phyloP scores from a whole-genome alignment of 1,139 yeast species.

The Suzukiozyma palmioleophila region DNA sequence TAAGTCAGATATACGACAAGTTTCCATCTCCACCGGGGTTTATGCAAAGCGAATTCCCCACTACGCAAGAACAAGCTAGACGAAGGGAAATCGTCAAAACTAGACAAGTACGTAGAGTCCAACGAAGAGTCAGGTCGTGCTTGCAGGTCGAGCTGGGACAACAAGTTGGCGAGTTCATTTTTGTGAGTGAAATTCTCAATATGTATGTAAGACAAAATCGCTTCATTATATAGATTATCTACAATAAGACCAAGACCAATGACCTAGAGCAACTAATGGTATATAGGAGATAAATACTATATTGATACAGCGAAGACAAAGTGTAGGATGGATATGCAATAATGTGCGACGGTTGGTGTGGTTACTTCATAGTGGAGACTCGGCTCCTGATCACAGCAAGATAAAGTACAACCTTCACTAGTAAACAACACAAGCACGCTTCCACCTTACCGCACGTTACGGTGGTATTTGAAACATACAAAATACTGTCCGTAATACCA shows the following conservation, averaged over 20 bases:
- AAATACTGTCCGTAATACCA: no score
- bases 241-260: background rate
- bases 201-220: constrained; percentile 11
- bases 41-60: constrained; percentile 59
- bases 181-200: constrained; percentile 14
- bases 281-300: no score
- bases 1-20: constrained; percentile 32
- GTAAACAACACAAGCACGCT: no score
- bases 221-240: constrained; percentile 8
- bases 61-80: constrained; percentile 45
- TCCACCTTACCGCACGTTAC: no score
- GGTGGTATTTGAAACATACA: no score
- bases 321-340: no score
- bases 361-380: no score
- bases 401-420: no score
- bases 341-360: no score
- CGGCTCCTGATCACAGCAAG: no score
- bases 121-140: constrained; percentile 15
- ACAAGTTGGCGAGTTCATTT: constrained; percentile 17
- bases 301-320: no score
- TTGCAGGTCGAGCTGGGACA: constrained; percentile 7
- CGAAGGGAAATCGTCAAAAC: constrained; percentile 13
- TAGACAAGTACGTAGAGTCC: constrained; percentile 16
- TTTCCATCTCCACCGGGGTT: constrained; percentile 65
- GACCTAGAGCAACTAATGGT: background rate